Conservation (phyloP, 179 eudicot genomes). For the Silene coronaria region DNA sequence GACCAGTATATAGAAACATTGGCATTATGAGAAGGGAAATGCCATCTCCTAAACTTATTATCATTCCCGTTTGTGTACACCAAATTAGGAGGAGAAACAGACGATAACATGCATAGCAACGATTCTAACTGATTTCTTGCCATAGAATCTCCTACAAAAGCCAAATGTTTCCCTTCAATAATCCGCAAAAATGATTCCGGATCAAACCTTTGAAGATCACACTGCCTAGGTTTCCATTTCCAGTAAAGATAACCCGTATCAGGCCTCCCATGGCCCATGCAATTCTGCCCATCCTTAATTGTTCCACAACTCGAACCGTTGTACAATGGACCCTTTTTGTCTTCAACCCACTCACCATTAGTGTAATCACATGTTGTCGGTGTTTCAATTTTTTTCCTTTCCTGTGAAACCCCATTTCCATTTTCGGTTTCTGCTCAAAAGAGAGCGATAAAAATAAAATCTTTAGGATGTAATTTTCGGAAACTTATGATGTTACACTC, state of each 20-base stretch:
- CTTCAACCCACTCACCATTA: constrained; percentile 61
- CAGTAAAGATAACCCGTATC: constrained; percentile 59
- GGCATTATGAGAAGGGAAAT: constrained; percentile 54
- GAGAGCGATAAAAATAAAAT: too few species aligned
- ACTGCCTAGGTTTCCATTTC: constrained; percentile 62
- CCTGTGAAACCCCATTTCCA: constrained; percentile 11
- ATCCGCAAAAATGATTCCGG: constrained; percentile 53
- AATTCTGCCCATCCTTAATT: constrained; percentile 69
- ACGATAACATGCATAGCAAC: constrained; percentile 58
- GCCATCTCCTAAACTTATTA: constrained; percentile 78
- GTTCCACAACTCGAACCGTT: constrained; percentile 63
- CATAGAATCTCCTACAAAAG: constrained; percentile 92
- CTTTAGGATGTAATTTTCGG: neutral
- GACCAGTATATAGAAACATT: constrained; percentile 78
- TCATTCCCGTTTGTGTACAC: constrained; percentile 56
- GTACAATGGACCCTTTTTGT: constrained; percentile 53
- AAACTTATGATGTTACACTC: neutral
- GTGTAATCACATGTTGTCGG: constrained; percentile 51
- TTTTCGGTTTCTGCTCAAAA: constrained; percentile 26
- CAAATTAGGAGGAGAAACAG: constrained; percentile 46
- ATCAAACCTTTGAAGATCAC: constrained; percentile 64
- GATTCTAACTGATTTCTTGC: constrained; percentile 93
- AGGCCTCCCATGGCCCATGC: constrained; percentile 71
- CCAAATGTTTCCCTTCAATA: constrained; percentile 56
- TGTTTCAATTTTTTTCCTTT: constrained; percentile 7